Evolutionary conservation across 2,329 filamentous ascomycete species (phyloP).

Genomic region (Penicillium sp.): DNA sequence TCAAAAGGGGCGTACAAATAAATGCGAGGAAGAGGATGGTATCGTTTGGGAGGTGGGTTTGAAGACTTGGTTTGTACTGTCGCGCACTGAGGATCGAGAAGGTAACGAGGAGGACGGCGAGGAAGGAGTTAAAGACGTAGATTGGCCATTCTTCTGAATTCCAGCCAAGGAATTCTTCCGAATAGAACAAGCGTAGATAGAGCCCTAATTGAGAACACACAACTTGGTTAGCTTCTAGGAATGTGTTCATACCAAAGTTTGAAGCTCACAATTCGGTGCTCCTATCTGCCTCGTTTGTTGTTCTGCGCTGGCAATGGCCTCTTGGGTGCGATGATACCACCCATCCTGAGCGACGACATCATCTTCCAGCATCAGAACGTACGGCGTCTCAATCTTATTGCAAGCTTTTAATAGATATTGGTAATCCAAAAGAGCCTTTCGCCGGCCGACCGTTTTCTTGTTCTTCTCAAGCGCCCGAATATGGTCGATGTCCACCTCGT

Average conservation of each 20-base stretch:
- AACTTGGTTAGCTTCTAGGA: background rate
- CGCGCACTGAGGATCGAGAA: constrained; percentile 3
- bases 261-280: constrained; percentile 21
- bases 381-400: constrained; percentile 37
- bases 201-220: constrained; percentile 25
- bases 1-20: constrained; percentile 31
- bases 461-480: background rate
- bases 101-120: background rate
- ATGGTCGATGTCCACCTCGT: background rate
- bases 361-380: constrained; percentile 50
- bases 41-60: constrained; percentile 16
- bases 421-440: constrained; percentile 1
- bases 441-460: background rate
- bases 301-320: constrained; percentile 37
- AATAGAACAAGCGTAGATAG: constrained; percentile 52
- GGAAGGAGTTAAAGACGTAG: constrained; percentile 39
- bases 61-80: constrained; percentile 1
- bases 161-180: constrained; percentile 49
- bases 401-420: constrained; percentile 30
- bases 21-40: constrained; percentile 26
- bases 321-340: constrained; percentile 47
- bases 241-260: background rate
- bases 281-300: constrained; percentile 27
- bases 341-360: constrained; percentile 50
- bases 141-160: constrained; percentile 44